Evolutionary conservation across 495 filamentous ascomycete genomes (phyloP).

Genomic region (Neurospora tetraspora): DNA sequence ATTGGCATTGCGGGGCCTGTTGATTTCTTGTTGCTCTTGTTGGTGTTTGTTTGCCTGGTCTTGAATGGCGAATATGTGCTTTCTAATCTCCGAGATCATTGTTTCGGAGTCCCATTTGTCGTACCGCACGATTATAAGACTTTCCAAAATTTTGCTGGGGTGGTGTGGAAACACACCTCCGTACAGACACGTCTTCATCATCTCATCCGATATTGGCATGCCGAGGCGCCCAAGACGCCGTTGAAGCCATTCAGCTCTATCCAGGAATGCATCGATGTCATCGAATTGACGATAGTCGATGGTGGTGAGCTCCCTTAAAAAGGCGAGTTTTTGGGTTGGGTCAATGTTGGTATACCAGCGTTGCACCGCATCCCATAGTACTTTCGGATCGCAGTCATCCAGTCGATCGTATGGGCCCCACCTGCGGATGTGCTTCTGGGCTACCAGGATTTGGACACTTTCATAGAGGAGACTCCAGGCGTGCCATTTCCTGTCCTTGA

Average conservation of each 20-base stretch:
- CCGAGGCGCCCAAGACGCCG: background rate
- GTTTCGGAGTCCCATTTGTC: background rate
- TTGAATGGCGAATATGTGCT: fast-evolving
- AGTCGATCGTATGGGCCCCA: background rate
- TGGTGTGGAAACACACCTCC: background rate
- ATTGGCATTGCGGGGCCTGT: background rate
- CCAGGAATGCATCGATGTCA: background rate
- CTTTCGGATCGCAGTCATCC: background rate
- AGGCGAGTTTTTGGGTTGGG: background rate
- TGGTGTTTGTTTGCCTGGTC: background rate
- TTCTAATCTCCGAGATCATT: background rate
- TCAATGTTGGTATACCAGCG: background rate
- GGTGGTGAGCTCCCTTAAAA: background rate
- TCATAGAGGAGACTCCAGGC: background rate
- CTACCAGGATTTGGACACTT: background rate
- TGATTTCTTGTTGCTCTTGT: background rate
- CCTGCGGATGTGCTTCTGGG: background rate
- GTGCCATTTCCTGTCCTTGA: background rate
- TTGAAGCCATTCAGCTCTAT: background rate
- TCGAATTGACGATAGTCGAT: background rate
- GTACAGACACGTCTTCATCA: background rate
- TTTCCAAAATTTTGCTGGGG: fast-evolving
- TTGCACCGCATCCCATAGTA: background rate
- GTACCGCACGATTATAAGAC: fast-evolving
- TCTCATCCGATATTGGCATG: background rate